These are phyloP conservation scores for Neofusicoccum parvum DNA, from an alignment of 2,329 filamentous ascomycete species.

Conservation along the genomic window DNA sequence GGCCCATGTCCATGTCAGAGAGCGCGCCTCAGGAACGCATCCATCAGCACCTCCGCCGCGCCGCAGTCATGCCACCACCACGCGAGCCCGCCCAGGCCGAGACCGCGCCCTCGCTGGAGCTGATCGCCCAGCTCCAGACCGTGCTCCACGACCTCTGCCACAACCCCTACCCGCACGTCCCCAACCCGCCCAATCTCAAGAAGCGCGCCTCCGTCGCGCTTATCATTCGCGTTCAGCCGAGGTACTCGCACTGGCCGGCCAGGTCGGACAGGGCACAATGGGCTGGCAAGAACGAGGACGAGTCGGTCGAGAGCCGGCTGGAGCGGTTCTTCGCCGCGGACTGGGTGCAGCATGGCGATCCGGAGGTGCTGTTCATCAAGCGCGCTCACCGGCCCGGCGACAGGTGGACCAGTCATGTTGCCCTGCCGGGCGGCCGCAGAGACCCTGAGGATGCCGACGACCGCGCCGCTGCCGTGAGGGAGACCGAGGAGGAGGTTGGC, in stretches of 20 bases:
- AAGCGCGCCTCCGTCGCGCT: constrained; percentile 68
- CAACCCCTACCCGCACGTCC: constrained; percentile 52
- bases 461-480: constrained; percentile 62
- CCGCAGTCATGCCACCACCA: constrained; percentile 12
- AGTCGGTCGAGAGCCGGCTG: constrained; percentile 46
- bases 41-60: neutral
- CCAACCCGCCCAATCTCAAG: constrained; percentile 52
- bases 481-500: constrained; percentile 68
- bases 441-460: constrained; percentile 67
- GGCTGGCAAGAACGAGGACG: neutral
- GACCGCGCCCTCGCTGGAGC: constrained; percentile 24
- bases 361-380: constrained; percentile 73
- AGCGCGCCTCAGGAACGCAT: constrained; percentile 1
- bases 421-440: constrained; percentile 67
- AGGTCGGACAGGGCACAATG: neutral
- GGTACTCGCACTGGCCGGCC: constrained; percentile 56
- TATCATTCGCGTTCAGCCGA: constrained; percentile 64
- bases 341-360: constrained; percentile 67
- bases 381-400: constrained; percentile 65
- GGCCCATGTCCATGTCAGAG: neutral
- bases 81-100: constrained; percentile 13
- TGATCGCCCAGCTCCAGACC: constrained; percentile 44
- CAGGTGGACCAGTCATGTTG: constrained; percentile 70
- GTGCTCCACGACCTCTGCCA: constrained; percentile 46
- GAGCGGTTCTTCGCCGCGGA: constrained; percentile 63